Base-by-base conservation (phyloP, 208 protist genomes). In the Wallacemonas sp. region DNA sequence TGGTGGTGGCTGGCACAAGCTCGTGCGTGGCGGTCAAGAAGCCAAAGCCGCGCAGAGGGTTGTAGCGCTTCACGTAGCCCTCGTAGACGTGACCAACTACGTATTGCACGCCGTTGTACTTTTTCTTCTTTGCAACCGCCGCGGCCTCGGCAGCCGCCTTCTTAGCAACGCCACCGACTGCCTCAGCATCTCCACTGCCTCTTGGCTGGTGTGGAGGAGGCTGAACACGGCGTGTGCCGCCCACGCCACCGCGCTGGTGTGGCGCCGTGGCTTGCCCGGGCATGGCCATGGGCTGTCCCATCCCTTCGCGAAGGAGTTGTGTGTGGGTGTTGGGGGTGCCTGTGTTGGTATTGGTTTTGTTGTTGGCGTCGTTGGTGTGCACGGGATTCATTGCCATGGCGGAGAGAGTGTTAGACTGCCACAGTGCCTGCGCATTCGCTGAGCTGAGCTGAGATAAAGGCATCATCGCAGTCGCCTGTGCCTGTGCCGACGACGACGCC, bases 41-140 rank as follows among this genome's bases (percentile, higher is more conserved):
- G 22, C 81, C 81, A 31, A 86, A 90, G 17, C 83, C 79, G 24
- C 79, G 79, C 42, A 80, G 78, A 0, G 76, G 83, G 59, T 86
- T 86, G 71, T 86, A 90, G 22, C 83, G 83, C 73, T 86, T 79
- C 24, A 79, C 72, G 8, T 62, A 28, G 2, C 72, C 72, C 39
- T 74, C 72, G 45, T 79, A 79, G 58, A 54, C 56, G 34, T 70
- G 55, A 26, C 71, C 71, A 15, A 77, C 39, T 2, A 67, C 59
- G 42, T 77, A 77, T 9, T 42, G 62, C 17, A 27, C 56, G 30
- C 71, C 44, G 1, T 49, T 49, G 60, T n/a, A 72, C 70, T n/a
- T 64, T 46, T 24, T 66, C 41, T 46, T 36, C 15, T 12, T 28
- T 9, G 27, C 60, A 34, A 49, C 6, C n/a, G 11, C 30, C 19